Evolutionary conservation across 2,329 filamentous ascomycete genomes (phyloP).

Genomic region (Hypoxylon sp.): DNA sequence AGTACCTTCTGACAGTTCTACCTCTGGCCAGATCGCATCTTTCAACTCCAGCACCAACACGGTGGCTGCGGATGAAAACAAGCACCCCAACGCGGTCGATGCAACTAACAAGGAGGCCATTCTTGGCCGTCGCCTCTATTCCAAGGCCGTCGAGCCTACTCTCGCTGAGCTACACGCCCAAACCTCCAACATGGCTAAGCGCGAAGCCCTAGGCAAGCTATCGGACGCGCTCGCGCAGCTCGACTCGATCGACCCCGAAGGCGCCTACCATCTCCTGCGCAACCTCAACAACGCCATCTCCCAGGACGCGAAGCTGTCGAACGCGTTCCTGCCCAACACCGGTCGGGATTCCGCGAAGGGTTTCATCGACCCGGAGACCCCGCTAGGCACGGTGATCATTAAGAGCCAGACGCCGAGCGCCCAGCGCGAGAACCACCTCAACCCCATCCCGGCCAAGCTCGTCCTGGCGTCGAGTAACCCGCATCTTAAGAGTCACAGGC

Average conservation of each 20-base stretch:
- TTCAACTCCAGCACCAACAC: conserved; percentile 56
- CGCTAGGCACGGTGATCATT: conserved; percentile 68
- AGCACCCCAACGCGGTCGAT: conserved; percentile 66
- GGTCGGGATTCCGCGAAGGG: conserved; percentile 47
- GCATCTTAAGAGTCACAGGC: conserved; percentile 82
- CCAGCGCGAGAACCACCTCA: conserved; percentile 60
- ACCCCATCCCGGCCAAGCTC: conserved; percentile 76
- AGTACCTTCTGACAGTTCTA: conserved; percentile 77
- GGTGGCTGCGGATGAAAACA: conserved; percentile 71
- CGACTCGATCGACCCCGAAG: conserved; percentile 89
- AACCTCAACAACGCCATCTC: conserved; percentile 80
- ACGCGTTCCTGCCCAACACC: conserved; percentile 58
- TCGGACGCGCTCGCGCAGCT: conserved; percentile 88
- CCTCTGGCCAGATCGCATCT: conserved; percentile 55
- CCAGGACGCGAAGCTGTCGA: conserved; percentile 73
- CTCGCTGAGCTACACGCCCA: conserved; percentile 90
- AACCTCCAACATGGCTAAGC: conserved; percentile 73
- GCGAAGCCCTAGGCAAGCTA: conserved; percentile 84
- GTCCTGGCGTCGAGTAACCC: conserved; percentile 85
- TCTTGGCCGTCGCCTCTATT: conserved; percentile 83
- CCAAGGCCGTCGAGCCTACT: conserved; percentile 82
- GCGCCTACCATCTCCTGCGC: conserved; percentile 85
- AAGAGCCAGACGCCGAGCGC: conserved; percentile 58
- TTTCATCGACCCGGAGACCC: conserved; percentile 53
- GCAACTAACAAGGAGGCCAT: conserved; percentile 82